These are phyloP conservation scores for Calonectria crousiana DNA, from an alignment of 2,329 filamentous ascomycete species.

Conservation along the genomic window DNA sequence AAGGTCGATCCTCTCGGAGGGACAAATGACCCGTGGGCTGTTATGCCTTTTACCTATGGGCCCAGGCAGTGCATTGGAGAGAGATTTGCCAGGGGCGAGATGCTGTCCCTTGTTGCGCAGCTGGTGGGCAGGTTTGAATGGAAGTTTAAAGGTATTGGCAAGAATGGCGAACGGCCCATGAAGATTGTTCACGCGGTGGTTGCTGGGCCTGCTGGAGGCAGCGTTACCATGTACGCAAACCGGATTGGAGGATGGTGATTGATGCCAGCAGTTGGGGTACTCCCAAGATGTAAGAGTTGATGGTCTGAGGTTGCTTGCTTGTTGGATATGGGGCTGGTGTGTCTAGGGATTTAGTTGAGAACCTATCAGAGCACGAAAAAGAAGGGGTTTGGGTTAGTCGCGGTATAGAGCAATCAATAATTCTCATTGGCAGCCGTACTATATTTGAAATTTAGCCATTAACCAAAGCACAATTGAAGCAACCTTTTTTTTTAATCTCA, in stretches of 20 bases:
- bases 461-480: no score
- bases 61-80: slow-evolving; percentile 21
- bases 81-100: slow-evolving; percentile 20
- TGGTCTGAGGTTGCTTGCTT: no score
- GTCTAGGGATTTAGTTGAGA: no score
- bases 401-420: no score
- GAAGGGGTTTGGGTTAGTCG: no score
- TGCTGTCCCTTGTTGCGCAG: slow-evolving; percentile 20
- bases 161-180: slow-evolving; percentile 25
- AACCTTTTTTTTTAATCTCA: no score
- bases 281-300: neutral
- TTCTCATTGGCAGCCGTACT: no score
- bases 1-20: slow-evolving; percentile 29
- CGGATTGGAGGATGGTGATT: slow-evolving; percentile 21
- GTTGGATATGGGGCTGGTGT: no score
- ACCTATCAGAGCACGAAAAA: no score
- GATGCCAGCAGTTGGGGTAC: neutral
- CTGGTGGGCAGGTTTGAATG: slow-evolving; percentile 26
- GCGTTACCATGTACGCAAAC: slow-evolving; percentile 27
- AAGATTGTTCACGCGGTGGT: slow-evolving; percentile 23
- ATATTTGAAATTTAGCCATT: no score
- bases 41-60: slow-evolving; percentile 20
- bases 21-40: slow-evolving; percentile 23
- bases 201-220: slow-evolving; percentile 24
- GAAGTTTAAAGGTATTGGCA: slow-evolving; percentile 30